phyloP scores from a whole-genome alignment of 331 rosid species.

The Quercus phellos region DNA sequence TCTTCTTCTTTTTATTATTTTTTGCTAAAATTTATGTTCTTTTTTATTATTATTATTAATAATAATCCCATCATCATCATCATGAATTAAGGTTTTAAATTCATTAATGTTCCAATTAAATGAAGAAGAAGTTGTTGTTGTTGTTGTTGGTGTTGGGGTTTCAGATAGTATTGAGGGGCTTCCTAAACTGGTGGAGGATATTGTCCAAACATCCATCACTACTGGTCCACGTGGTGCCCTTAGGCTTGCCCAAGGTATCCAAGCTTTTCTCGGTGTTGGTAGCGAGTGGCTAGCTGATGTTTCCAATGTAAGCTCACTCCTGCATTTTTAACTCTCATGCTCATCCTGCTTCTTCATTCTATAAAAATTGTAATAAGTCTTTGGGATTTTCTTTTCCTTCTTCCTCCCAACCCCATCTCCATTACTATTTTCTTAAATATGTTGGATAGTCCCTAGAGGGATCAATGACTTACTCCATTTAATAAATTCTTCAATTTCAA shows the following conservation, averaged over 20 bases:
- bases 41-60: too few relatives aligned
- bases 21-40: not conserved
- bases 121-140: not conserved
- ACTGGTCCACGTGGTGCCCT: constrained; percentile 91
- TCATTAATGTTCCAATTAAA: not conserved
- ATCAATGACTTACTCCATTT: too few relatives aligned
- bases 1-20: not conserved
- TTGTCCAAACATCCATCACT: constrained; percentile 68
- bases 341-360: too few relatives aligned
- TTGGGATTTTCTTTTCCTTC: too few relatives aligned
- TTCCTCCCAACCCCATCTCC: too few relatives aligned
- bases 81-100: not conserved
- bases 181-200: constrained; percentile 89
- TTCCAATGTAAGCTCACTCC: constrained; percentile 42
- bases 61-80: not conserved
- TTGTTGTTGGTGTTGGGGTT: not conserved
- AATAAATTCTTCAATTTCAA: too few relatives aligned
- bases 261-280: constrained; percentile 84
- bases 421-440: too few relatives aligned
- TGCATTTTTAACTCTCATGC: too few relatives aligned
- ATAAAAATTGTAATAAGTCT: too few relatives aligned
- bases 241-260: constrained; percentile 84
- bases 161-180: constrained; percentile 63
- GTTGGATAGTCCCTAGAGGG: too few relatives aligned
- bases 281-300: constrained; percentile 85